Base-by-base conservation (phyloP, 352 stramenopile genomes). In the Phytophthora chlamydospora region DNA sequence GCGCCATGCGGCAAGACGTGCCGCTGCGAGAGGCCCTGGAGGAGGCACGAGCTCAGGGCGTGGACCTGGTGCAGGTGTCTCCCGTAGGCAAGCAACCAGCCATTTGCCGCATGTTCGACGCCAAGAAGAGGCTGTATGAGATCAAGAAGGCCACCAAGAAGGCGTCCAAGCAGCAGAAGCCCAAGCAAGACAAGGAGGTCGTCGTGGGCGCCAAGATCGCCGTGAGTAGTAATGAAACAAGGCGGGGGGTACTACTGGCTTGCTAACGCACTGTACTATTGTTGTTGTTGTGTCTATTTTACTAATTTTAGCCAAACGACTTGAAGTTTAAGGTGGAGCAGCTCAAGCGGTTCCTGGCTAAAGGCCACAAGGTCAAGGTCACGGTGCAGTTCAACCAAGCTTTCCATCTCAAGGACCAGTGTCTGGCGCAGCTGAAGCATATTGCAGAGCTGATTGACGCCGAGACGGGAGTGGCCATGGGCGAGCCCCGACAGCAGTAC, bases 321-420 rank as follows among this genome's bases (percentile, higher is more conserved):
- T 68, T 91, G 58, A 80, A 85, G 36, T 75, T 85, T 43, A 93
- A 93, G 66, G 76, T 84, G 13, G 68, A 89, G 3, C 81, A 91
- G 29, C 45, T 89, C 34, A 87, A 78, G 54, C 73, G 77, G 46
- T 91, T 91, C 47, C 60, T 93, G 32, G 50, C 45, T 55, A 91
- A 90, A 60, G 83, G 78, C n/a, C 83, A 93, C 71, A 90, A 90
- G 57, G 83, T 93, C 33, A 90, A 91, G 62, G 68, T 90, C 14
- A 85, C 78, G 14, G 62, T 90, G 66, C 89, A 88, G 58, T 93
- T 88, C 48, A 69, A 59, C 11, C 71, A 78, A 24, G 71, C 85
- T 16, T 84, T 81, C 57, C 77, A 90, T 43, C 66, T 90, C 19
- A 86, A 88, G 58, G 33, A 62, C 27, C 67, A 73, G 21, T 74